Evolutionary conservation across 1,284 basidiomycete species (phyloP).

Genomic region (Ganoderma meredithae): DNA sequence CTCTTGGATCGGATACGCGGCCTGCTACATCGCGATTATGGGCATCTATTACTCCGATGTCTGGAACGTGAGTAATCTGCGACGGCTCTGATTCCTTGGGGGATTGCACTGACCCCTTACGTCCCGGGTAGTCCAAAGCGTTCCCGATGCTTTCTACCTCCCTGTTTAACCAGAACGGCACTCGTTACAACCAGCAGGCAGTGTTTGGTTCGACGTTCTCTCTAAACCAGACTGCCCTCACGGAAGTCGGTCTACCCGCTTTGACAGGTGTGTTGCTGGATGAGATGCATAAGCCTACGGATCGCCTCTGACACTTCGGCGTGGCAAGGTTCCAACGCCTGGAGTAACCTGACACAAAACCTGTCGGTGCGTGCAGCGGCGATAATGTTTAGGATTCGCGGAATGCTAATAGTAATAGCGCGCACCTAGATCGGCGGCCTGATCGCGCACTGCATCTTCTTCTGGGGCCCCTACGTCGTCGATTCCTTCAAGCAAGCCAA

Average conservation of each 20-base stretch:
- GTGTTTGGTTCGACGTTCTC: constrained; percentile 60
- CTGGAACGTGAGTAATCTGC: constrained; percentile 56
- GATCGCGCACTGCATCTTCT: constrained; percentile 65
- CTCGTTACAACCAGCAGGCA: constrained; percentile 59
- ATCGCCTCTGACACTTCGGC: background rate
- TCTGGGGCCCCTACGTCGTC: constrained; percentile 61
- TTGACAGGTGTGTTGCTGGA: constrained; percentile 34
- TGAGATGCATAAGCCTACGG: background rate
- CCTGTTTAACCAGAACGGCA: constrained; percentile 64
- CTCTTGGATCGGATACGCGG: constrained; percentile 59
- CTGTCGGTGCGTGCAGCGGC: constrained; percentile 50
- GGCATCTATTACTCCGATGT: constrained; percentile 66
- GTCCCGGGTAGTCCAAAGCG: constrained; percentile 48
- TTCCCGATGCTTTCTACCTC: constrained; percentile 73
- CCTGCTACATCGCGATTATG: constrained; percentile 64
- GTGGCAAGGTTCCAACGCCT: constrained; percentile 62
- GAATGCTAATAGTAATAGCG: background rate
- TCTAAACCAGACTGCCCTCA: constrained; percentile 63
- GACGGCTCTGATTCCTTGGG: background rate
- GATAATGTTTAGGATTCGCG: background rate
- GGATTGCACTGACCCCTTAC: too few relatives aligned
- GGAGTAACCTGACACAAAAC: constrained; percentile 59
- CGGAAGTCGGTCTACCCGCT: constrained; percentile 59
- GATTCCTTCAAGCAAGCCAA: constrained; percentile 59
- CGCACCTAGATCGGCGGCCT: constrained; percentile 62